Base-by-base conservation (phyloP, 306 rosid species). In the Lagenaria siceraria region DNA sequence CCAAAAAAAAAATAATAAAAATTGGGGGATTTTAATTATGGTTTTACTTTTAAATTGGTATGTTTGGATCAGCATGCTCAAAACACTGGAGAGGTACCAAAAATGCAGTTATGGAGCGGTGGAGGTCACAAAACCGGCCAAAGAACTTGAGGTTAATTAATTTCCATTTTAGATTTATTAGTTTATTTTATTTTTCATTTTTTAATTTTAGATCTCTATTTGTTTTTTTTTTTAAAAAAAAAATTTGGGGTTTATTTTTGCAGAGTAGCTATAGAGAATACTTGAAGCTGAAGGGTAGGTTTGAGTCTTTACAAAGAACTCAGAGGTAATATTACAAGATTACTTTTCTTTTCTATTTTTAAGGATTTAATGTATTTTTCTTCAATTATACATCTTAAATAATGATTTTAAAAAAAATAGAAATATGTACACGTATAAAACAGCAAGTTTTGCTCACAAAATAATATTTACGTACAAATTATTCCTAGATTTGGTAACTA, bases 41-140 rank as follows among this genome's bases (percentile, higher is more conserved):
- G 5, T 1, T 43, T 1, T 43, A 2, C 15, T 43, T 43, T 14
- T 43, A 43, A 43, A 4, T 1, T 43, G 49, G 49, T 10, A 7
- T 11, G 15, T 46, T 12, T 46, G 55, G 21, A 51, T 15, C 8
- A 51, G 88, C 81, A 84, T 86, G 78, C 86, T 83, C 70, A 86
- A 84, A 84, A 84, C 95, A 10, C 88, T 82, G 2, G 83, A 87
- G 21, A 86, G 92, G 89, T 93, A 93, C 85, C 98, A 93, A 81
- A 95, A 92, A 60, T 92, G 99, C 78, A 95, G 97, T 74, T 95
- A 92, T 85, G 97, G 97, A 74, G 90, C 93, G n/a, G 89, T 92
- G 31, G 99, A 95, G 84, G 91, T 90, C 64, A 86, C 81, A 83
- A 89, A 79, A 80, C 97, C 97, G 31, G 85, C 87, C 84, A 92